Base-by-base conservation (phyloP, 371 early-diverging fungal genomes). In the Lichtheimia ramosa region DNA sequence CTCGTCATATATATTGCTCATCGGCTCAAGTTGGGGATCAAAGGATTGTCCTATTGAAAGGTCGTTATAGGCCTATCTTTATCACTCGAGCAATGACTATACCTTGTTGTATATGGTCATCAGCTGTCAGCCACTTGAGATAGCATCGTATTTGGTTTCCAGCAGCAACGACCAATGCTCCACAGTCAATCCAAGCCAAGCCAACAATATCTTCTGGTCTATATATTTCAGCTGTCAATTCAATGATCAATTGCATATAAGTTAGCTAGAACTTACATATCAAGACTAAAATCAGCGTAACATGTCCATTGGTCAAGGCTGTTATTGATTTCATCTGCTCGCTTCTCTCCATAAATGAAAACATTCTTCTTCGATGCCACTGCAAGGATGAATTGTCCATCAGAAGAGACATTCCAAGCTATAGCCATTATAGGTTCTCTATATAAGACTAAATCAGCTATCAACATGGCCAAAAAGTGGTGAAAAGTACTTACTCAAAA, bases 371-470 rank as follows among this genome's bases (percentile, higher is more conserved):
- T 50, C 21, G 76, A 71, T 4, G 85, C 88, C 16, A 91, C 77
- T 7, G 89, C 90, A 13, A 93, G 69, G 23, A 91, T 66, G 46
- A 80, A 83, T 50, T 90, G 87, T 0, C 89, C 92, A 61, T 90
- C 90, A 1, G 88, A 83, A 3, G 91, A 83, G 14, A 89, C 69
- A 64, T 81, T 79, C 92, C 91, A 91, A 42, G 85, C 88, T 27
- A 90, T 56, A 52, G 77, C 88, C 10, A 70, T 65, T 23, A 88
- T 73, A 1, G 68, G 59, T 34, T 75, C 70, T 12, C 72, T 74
- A 41, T 20, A 14, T 21, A 34, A 16, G 8, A 12, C 39, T 18
- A 23, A 14, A 48, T 27, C 21, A 58, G 56, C 8, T 16, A 39
- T 46, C 46, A 46, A 20, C 20, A 46, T n/a, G 3, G 8, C 15